phyloP scores from a whole-genome alignment of 345 rosid species.

The Citrus unshiu region DNA sequence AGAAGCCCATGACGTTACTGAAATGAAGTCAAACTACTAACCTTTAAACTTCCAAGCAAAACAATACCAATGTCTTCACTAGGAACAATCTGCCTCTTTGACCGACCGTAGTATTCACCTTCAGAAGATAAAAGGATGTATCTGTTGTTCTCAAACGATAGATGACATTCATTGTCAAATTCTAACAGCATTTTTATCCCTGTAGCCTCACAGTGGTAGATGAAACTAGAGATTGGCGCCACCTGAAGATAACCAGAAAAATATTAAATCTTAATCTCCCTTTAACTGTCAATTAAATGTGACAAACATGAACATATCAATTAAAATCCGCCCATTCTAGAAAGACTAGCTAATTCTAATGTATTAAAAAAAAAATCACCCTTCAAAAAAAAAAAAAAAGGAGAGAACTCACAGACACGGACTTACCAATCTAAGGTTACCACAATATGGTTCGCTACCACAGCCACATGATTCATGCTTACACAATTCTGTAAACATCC shows the following conservation, averaged over 20 bases:
- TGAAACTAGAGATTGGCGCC: slow-evolving; percentile 60
- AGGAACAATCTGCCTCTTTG: slow-evolving; percentile 44
- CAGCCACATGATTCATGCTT: slow-evolving; percentile 55
- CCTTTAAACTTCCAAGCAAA: slow-evolving; percentile 78
- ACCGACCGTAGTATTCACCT: slow-evolving; percentile 25
- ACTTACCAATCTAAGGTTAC: slow-evolving; percentile 64
- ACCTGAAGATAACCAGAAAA: slow-evolving; percentile 42
- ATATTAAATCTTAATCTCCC: slow-evolving; percentile 2
- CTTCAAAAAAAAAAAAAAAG: too few relatives aligned
- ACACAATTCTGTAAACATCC: slow-evolving; percentile 60
- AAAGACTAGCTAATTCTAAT: slow-evolving; percentile 1
- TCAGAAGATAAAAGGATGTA: slow-evolving; percentile 21
- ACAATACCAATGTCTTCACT: slow-evolving; percentile 51
- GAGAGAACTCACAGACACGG: background rate
- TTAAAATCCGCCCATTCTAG: background rate
- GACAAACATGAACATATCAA: background rate
- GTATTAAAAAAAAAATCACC: background rate
- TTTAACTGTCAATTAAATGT: background rate
- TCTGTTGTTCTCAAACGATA: slow-evolving; percentile 13
- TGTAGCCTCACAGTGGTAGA: slow-evolving; percentile 49
- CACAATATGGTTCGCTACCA: slow-evolving; percentile 41
- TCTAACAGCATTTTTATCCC: slow-evolving; percentile 32
- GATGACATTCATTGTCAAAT: slow-evolving; percentile 17
- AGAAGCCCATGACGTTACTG: background rate
- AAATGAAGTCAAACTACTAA: slow-evolving; percentile 20